A percentile compares a stretch with the other conserved stretches of the same genome.
Evolutionary conservation across 2,329 filamentous ascomycete genomes (phyloP).

Genomic region (Cladophialophora exuberans): DNA sequence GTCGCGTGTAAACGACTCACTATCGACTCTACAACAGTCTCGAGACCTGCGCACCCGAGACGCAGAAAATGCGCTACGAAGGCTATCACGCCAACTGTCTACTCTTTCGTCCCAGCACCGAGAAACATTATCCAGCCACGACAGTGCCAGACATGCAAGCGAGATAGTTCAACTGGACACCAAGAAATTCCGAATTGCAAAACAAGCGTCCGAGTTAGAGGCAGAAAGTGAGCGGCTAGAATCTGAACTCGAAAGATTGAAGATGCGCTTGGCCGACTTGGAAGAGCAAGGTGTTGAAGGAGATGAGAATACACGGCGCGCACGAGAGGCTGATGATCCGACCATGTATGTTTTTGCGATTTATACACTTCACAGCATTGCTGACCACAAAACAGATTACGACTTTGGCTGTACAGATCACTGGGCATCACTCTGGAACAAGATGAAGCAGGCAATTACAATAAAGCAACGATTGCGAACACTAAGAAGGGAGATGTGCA

Average conservation of each 20-base stretch:
- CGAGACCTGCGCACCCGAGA: slow-evolving; percentile 77
- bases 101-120: slow-evolving; percentile 75
- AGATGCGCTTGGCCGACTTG: slow-evolving; percentile 75
- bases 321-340: slow-evolving; percentile 55
- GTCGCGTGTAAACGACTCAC: slow-evolving; percentile 79
- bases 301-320: slow-evolving; percentile 54
- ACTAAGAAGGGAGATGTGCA: slow-evolving; percentile 87
- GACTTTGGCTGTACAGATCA: slow-evolving; percentile 87
- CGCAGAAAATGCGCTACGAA: slow-evolving; percentile 68
- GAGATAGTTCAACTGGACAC: slow-evolving; percentile 87
- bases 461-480: slow-evolving; percentile 82
- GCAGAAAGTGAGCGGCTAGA: slow-evolving; percentile 93
- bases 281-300: slow-evolving; percentile 88
- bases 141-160: slow-evolving; percentile 76
- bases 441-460: slow-evolving; percentile 77
- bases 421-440: slow-evolving; percentile 90
- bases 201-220: slow-evolving; percentile 84
- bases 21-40: slow-evolving; percentile 80
- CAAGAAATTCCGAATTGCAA: slow-evolving; percentile 92
- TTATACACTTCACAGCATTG: background rate
- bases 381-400: slow-evolving; percentile 56
- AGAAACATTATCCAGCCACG: slow-evolving; percentile 72
- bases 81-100: slow-evolving; percentile 74
- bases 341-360: slow-evolving; percentile 44
- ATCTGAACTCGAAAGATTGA: slow-evolving; percentile 74